Conservation (phyloP, 1,284 basidiomycete genomes). For the Pascua guehoae region DNA sequence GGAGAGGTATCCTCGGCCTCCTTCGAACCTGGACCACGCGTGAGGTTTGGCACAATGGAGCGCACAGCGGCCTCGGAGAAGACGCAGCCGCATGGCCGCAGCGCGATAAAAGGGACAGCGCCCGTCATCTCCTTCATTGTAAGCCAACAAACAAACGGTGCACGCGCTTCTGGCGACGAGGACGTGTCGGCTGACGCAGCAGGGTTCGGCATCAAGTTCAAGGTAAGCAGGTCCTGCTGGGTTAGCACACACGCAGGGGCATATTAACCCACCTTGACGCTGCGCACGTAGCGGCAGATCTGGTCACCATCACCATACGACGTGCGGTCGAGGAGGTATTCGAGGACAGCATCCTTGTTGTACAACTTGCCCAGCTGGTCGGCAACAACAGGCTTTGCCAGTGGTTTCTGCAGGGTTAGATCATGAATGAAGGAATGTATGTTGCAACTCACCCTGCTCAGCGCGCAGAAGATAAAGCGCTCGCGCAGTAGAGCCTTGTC, state of each 20-base stretch:
- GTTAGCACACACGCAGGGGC: neutral
- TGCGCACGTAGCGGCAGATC: slow-evolving; percentile 81
- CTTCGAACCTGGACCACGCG: slow-evolving; percentile 24
- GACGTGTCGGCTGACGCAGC: slow-evolving; percentile 43
- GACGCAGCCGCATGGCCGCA: slow-evolving; percentile 79
- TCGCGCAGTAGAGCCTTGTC: slow-evolving; percentile 79
- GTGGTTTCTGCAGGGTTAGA: slow-evolving; percentile 58
- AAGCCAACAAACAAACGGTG: slow-evolving; percentile 80
- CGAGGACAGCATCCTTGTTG: slow-evolving; percentile 86
- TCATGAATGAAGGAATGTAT: neutral
- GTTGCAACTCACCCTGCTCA: slow-evolving; percentile 69
- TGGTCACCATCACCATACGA: slow-evolving; percentile 74
- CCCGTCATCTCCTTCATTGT: slow-evolving; percentile 92
- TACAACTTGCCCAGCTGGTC: slow-evolving; percentile 87
- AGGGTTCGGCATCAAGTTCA: slow-evolving; percentile 73
- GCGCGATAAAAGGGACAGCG: slow-evolving; percentile 76
- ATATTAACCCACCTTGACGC: slow-evolving; percentile 75
- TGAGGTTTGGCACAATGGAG: slow-evolving; percentile 37
- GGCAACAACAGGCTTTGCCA: slow-evolving; percentile 79
- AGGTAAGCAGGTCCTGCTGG: slow-evolving; percentile 72
- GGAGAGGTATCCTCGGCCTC: neutral
- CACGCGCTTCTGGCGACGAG: slow-evolving; percentile 43
- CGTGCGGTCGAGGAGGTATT: slow-evolving; percentile 74
- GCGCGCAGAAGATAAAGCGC: slow-evolving; percentile 84
- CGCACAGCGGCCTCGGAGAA: slow-evolving; percentile 41